Evolutionary conservation across 202 grass and related monocot species (phyloP).

Genomic region (Bolboschoenoplectus hybrid): DNA sequence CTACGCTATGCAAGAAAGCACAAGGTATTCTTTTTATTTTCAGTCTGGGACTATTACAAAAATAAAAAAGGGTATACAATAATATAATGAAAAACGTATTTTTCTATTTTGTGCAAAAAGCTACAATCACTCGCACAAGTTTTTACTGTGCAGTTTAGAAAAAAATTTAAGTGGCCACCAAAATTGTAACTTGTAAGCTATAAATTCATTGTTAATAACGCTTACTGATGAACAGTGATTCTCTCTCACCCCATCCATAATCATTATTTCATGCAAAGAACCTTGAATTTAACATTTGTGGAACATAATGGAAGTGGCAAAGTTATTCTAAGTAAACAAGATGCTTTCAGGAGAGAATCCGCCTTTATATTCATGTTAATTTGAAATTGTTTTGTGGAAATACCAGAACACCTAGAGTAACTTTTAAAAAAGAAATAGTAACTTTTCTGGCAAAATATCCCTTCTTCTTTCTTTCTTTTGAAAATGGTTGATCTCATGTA

Average conservation of each 20-base stretch:
- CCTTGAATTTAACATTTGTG: not conserved
- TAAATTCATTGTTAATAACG: not conserved
- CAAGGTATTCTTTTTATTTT: slow-evolving; percentile 55
- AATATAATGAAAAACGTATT: not conserved
- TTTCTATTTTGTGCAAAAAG: slow-evolving; percentile 22
- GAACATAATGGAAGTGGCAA: not conserved
- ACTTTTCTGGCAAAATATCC: not conserved
- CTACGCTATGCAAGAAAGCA: slow-evolving; percentile 85
- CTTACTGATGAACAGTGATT: not conserved
- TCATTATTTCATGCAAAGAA: not conserved
- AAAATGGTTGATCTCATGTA: not conserved
- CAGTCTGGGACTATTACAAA: not conserved
- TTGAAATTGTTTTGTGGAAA: not conserved
- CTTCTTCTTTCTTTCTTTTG: not conserved
- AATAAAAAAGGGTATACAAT: not conserved
- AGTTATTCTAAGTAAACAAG: not conserved
- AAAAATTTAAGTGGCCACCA: not conserved
- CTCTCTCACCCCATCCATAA: not conserved
- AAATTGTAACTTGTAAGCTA: slow-evolving; percentile 23
- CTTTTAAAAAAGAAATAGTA: not conserved
- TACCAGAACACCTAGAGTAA: not conserved
- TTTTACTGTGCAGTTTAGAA: not conserved
- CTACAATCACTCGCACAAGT: not conserved
- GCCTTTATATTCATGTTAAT: not conserved
- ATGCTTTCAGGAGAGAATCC: not conserved